Conservation (phyloP, 2,329 filamentous ascomycete species). For the Xylaria sp. region DNA sequence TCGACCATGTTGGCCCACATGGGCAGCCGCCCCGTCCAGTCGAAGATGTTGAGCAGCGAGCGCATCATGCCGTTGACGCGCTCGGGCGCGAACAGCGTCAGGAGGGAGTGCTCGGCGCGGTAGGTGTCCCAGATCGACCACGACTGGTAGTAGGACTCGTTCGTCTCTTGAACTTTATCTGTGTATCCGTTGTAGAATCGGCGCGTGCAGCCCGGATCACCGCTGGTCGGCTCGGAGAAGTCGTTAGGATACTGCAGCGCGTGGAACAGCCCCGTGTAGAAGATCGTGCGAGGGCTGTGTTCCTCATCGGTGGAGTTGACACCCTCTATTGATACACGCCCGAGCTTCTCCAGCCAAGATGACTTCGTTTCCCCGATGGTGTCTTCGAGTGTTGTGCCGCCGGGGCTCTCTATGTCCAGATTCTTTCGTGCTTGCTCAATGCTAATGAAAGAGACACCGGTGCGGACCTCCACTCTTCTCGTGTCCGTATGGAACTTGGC, state of each 20-base stretch:
- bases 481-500: conserved; percentile 40
- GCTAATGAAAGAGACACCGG: conserved; percentile 50
- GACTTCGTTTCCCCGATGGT: conserved; percentile 45
- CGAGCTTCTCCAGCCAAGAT: conserved; percentile 50
- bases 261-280: conserved; percentile 50
- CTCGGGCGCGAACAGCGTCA: conserved; percentile 50
- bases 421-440: conserved; percentile 50
- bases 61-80: conserved; percentile 52
- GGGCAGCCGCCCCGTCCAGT: conserved; percentile 49
- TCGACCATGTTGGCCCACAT: conserved; percentile 55
- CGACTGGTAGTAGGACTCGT: conserved; percentile 52
- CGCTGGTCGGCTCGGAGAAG: conserved; percentile 47
- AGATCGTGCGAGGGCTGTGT: conserved; percentile 48
- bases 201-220: conserved; percentile 22
- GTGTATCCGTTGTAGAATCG: conserved; percentile 52
- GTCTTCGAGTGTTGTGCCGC: conserved; percentile 40
- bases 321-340: conserved; percentile 46
- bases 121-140: conserved; percentile 57
- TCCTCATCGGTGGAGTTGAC: conserved; percentile 44
- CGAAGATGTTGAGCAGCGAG: conserved; percentile 47
- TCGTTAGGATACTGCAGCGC: conserved; percentile 51
- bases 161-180: conserved; percentile 43
- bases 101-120: conserved; percentile 48
- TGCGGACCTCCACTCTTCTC: conserved; percentile 46
- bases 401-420: conserved; percentile 46